Evolutionary conservation across 2,329 filamentous ascomycete species (phyloP).

Genomic region (Cryphonectria carpinicola): DNA sequence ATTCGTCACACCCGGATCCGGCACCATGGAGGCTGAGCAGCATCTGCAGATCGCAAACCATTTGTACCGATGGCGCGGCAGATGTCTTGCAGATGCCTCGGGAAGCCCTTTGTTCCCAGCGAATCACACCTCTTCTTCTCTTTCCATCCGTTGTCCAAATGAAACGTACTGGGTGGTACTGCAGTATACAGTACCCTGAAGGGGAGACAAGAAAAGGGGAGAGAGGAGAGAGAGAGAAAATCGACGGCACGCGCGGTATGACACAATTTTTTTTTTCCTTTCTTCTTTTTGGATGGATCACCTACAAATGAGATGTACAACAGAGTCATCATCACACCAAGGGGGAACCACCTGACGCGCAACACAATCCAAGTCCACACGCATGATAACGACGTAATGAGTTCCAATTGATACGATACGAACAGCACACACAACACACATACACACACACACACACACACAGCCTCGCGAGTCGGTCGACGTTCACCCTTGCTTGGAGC

Average conservation of each 20-base stretch:
- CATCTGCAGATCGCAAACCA: neutral
- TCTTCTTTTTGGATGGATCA: neutral
- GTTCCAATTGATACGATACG: neutral
- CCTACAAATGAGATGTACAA: neutral
- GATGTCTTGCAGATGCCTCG: neutral
- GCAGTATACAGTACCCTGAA: too few relatives aligned
- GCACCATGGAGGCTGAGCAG: neutral
- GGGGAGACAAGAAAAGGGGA: too few relatives aligned
- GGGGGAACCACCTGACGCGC: constrained; percentile 1
- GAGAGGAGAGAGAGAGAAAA: neutral
- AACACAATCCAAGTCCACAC: neutral
- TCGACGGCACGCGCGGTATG: neutral
- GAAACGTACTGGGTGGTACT: too few relatives aligned
- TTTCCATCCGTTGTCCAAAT: too few relatives aligned
- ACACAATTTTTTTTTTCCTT: neutral
- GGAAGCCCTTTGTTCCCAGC: neutral
- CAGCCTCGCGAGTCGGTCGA: constrained; percentile 2
- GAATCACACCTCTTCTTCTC: neutral
- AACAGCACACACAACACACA: neutral
- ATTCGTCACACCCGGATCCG: constrained; percentile 1
- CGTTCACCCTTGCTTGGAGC: neutral
- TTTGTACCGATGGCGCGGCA: neutral
- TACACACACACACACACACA: neutral
- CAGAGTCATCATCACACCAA: neutral
- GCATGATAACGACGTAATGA: constrained; percentile 18